Evolutionary conservation across 2,329 filamentous ascomycete species (phyloP).

Genomic region (Xylaria sp.): DNA sequence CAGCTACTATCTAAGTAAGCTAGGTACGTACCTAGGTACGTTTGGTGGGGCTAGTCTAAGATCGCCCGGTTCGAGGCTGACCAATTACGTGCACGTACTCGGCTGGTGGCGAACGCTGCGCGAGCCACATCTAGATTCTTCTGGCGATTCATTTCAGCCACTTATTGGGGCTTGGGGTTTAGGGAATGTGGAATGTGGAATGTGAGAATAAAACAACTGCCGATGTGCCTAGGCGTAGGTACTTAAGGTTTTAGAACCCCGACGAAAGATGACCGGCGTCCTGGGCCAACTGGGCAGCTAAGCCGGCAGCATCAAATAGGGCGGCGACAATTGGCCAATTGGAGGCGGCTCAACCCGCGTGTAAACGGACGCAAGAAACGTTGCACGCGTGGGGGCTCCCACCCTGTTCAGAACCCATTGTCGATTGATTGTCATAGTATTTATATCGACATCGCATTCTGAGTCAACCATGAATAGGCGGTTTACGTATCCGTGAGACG

Average conservation of each 20-base stretch:
- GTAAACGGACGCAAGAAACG: no score
- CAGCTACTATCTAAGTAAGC: no score
- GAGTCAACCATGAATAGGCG: not conserved
- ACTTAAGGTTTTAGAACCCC: no score
- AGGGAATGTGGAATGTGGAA: no score
- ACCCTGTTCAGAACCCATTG: constrained; percentile 1
- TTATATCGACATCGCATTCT: not conserved
- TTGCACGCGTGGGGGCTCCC: not conserved
- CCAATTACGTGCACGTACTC: not conserved
- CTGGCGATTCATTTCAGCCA: not conserved
- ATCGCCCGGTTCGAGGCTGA: constrained; percentile 14
- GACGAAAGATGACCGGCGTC: no score
- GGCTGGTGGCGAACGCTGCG: no score
- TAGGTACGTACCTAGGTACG: not conserved
- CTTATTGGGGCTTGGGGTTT: no score
- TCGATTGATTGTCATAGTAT: not conserved
- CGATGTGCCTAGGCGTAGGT: no score
- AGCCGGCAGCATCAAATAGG: no score
- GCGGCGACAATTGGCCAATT: no score
- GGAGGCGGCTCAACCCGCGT: not conserved
- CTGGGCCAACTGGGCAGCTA: no score
- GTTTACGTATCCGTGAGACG: not conserved
- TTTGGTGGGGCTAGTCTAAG: not conserved
- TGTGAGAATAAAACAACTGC: not conserved
- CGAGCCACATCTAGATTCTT: constrained; percentile 16